Percentiles rank a stretch among this genome's conserved stretches.
Evolutionary conservation across 306 rosid genomes (phyloP).

Genomic region (Rubus idaeus): DNA sequence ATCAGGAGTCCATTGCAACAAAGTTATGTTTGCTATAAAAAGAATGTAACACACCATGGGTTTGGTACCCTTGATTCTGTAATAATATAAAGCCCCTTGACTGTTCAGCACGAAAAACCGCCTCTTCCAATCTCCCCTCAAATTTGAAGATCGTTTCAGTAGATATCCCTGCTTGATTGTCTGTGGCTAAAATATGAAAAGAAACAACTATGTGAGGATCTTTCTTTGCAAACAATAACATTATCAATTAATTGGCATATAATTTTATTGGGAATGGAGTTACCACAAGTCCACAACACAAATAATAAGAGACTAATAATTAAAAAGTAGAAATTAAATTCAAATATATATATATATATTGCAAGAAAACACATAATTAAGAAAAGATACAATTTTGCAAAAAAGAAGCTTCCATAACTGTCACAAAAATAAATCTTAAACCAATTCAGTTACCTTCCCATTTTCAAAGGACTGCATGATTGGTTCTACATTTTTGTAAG

Average conservation of each 20-base stretch:
- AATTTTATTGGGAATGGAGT: not conserved
- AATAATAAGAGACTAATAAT: not conserved
- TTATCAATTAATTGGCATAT: not conserved
- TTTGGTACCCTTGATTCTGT: conserved; percentile 67
- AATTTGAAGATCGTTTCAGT: conserved; percentile 77
- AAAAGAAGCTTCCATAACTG: not conserved
- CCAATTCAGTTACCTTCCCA: conserved; percentile 69
- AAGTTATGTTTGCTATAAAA: not conserved
- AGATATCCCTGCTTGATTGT: conserved; percentile 88
- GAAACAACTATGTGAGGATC: not conserved
- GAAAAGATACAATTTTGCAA: not conserved
- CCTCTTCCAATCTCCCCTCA: conserved; percentile 94
- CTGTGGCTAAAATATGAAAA: conserved; percentile 48
- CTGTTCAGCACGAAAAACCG: conserved; percentile 84
- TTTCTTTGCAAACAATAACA: not conserved
- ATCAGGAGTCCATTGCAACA: conserved; percentile 18
- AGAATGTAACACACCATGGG: conserved; percentile 61
- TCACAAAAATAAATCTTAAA: conserved; percentile 7
- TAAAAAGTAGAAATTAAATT: not conserved
- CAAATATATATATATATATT: not conserved
- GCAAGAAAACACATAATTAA: not conserved
- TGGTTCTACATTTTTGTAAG: conserved; percentile 62
- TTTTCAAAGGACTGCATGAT: conserved; percentile 45
- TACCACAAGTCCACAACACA: conserved; percentile 13
- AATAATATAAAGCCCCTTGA: conserved; percentile 71